These are phyloP conservation scores for Macrolepiota albuminosa DNA, from an alignment of 768 basidiomycete species.

Conservation along the genomic window DNA sequence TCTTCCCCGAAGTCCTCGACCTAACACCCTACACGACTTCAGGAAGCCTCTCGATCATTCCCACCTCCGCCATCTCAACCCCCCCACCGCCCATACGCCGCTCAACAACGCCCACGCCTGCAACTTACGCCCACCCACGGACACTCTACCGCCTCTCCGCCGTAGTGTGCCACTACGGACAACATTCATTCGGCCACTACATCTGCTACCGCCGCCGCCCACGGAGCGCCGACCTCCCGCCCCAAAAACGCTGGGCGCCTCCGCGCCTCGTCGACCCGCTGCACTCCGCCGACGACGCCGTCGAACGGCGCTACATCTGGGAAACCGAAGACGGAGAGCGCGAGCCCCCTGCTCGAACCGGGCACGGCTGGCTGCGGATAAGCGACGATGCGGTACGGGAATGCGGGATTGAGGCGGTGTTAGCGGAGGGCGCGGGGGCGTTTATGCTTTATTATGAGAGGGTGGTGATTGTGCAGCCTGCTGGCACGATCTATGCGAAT, in stretches of 20 bases:
- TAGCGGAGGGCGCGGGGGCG: conserved; percentile 66
- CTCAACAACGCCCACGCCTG: conserved; percentile 53
- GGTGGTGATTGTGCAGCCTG: conserved; percentile 26
- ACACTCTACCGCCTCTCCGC: conserved; percentile 84
- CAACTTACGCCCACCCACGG: conserved; percentile 44
- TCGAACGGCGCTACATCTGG: conserved; percentile 43
- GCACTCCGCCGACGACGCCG: conserved; percentile 17
- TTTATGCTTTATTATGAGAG: conserved; percentile 98
- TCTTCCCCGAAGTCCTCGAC: conserved; percentile 87
- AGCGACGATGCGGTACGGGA: conserved; percentile 82
- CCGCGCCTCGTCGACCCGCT: conserved; percentile 29
- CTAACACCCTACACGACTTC: conserved; percentile 85
- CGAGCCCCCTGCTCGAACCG: conserved; percentile 38
- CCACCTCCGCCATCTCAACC: conserved; percentile 67
- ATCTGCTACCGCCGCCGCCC: conserved; percentile 88
- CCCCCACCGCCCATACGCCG: conserved; percentile 45
- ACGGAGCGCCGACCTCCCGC: conserved; percentile 33
- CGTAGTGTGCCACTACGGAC: conserved; percentile 90
- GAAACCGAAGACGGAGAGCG: conserved; percentile 41
- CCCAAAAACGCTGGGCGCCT: conserved; percentile 32
- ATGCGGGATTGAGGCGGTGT: conserved; percentile 68
- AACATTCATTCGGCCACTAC: conserved; percentile 93
- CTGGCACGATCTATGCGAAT: conserved; percentile 12
- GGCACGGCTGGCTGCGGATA: conserved; percentile 81
- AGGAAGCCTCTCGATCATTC: conserved; percentile 66